Evolutionary conservation across 345 rosid genomes (phyloP).

Genomic region (Clarkia xantiana): DNA sequence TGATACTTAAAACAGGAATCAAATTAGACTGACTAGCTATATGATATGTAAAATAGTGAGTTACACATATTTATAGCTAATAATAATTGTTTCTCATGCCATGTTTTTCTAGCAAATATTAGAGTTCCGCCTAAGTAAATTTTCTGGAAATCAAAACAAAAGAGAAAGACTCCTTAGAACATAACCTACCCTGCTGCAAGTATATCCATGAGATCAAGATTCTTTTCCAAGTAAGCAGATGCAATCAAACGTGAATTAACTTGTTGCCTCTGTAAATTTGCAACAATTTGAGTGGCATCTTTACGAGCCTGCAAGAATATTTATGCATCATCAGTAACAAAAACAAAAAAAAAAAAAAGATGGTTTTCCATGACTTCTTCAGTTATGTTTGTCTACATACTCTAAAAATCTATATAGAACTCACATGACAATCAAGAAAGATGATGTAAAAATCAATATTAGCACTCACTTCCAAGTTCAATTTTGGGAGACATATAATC

Average conservation of each 20-base stretch:
- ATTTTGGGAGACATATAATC: constrained; percentile 62
- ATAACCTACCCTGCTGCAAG: constrained; percentile 56
- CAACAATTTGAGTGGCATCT: constrained; percentile 98
- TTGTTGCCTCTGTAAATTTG: constrained; percentile 93
- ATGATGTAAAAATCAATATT: background rate
- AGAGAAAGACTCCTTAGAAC: background rate
- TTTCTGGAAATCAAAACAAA: background rate
- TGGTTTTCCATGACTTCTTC: background rate
- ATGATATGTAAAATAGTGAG: too few relatives aligned
- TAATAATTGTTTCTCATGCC: too few relatives aligned
- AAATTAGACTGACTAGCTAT: too few relatives aligned
- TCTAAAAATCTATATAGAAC: too few relatives aligned
- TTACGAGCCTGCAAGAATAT: constrained; percentile 57
- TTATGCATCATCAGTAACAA: too few relatives aligned
- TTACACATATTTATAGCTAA: too few relatives aligned
- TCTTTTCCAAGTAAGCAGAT: constrained; percentile 78
- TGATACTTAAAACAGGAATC: too few relatives aligned
- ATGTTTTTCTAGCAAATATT: too few relatives aligned
- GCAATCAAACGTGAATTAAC: constrained; percentile 83
- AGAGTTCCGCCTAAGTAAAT: background rate
- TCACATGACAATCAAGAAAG: background rate
- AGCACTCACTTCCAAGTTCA: constrained; percentile 68
- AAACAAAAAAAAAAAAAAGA: background rate
- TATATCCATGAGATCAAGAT: constrained; percentile 73
- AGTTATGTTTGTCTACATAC: background rate